Evolutionary conservation across 306 rosid genomes (phyloP).

Genomic region (Quercus suber): DNA sequence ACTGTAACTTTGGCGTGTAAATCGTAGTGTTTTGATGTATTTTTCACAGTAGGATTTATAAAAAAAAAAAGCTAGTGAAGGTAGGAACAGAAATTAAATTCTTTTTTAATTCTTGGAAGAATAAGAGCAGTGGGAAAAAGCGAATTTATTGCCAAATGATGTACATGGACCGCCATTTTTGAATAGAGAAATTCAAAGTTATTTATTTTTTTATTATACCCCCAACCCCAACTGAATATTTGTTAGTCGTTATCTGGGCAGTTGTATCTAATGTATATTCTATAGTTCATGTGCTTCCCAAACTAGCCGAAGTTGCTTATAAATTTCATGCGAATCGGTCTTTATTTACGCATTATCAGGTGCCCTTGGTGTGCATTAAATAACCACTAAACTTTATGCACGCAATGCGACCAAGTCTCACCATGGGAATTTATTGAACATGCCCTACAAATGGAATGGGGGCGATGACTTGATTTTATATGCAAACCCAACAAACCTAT

Average conservation of each 20-base stretch:
- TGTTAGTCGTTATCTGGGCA: not conserved
- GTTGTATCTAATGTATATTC: not conserved
- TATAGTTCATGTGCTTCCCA: not conserved
- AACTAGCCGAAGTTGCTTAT: not conserved
- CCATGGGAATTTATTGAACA: too few relatives aligned
- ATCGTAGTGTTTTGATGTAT: slow-evolving; percentile 33
- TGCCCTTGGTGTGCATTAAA: too few relatives aligned
- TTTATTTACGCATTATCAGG: not conserved
- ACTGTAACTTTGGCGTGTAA: slow-evolving; percentile 33
- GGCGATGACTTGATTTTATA: too few relatives aligned
- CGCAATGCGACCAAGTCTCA: too few relatives aligned
- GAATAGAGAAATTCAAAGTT: not conserved
- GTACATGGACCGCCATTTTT: not conserved
- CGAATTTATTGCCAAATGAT: not conserved
- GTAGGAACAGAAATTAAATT: slow-evolving; percentile 25
- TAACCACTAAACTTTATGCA: too few relatives aligned
- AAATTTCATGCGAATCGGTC: not conserved
- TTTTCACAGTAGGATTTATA: slow-evolving; percentile 31
- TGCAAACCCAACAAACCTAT: too few relatives aligned
- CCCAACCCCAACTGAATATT: too few relatives aligned
- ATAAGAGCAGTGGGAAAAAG: slow-evolving; percentile 9
- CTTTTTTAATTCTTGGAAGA: slow-evolving; percentile 31
- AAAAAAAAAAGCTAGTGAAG: slow-evolving; percentile 24
- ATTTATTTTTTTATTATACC: not conserved
- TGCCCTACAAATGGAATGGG: too few relatives aligned